Percentiles rank a stretch among this genome's conserved stretches.
These are phyloP conservation scores for Thielaviopsis euricoi DNA, from an alignment of 2,329 filamentous ascomycete genomes.

Conservation along the genomic window DNA sequence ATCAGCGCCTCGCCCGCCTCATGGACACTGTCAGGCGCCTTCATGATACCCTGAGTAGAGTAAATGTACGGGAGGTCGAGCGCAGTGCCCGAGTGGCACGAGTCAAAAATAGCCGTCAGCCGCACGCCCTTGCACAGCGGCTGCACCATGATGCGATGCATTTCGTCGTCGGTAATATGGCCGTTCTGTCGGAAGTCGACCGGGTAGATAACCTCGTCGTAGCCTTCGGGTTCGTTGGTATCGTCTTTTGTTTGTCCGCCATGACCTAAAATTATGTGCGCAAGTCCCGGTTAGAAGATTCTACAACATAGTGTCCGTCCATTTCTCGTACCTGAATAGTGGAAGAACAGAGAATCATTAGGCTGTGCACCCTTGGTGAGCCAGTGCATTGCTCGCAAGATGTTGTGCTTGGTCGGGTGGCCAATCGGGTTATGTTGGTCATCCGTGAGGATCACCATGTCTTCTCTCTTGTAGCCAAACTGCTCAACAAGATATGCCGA, in stretches of 20 bases:
- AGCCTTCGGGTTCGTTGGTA: conserved; percentile 66
- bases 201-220: conserved; percentile 71
- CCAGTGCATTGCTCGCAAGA: conserved; percentile 94
- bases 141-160: conserved; percentile 56
- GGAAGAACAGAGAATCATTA: conserved; percentile 93
- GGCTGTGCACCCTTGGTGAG: conserved; percentile 81
- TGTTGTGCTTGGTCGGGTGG: conserved; percentile 90
- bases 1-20: conserved; percentile 50
- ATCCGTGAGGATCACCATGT: conserved; percentile 94
- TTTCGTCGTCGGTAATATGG: conserved; percentile 70
- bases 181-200: conserved; percentile 67
- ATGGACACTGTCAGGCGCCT: conserved; percentile 51
- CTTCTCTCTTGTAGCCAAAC: conserved; percentile 84
- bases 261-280: conserved; percentile 43
- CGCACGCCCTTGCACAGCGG: conserved; percentile 39
- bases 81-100: conserved; percentile 50
- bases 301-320: background rate
- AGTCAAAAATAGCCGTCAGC: conserved; percentile 47
- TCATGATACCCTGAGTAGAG: conserved; percentile 51
- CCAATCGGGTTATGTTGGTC: conserved; percentile 97
- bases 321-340: conserved; percentile 64
- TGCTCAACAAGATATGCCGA: conserved; percentile 74
- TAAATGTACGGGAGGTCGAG: conserved; percentile 53
- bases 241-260: conserved; percentile 73
- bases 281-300: conserved; percentile 11